Conservation (phyloP, 2,329 filamentous ascomycete species). For the Periconia sp. region DNA sequence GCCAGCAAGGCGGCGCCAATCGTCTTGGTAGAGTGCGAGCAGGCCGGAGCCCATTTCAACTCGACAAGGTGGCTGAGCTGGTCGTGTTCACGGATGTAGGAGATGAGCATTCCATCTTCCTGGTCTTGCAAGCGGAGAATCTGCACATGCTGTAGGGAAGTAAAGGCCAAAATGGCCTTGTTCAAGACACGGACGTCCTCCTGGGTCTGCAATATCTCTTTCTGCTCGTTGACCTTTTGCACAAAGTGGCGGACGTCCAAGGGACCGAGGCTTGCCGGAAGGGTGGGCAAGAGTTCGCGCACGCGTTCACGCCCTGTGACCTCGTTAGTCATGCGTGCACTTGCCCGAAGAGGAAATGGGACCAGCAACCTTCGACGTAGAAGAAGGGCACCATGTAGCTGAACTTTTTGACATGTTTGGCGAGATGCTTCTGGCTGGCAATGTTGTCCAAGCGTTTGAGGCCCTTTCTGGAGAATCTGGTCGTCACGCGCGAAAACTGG, state of each 20-base stretch:
- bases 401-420: slow-evolving; percentile 63
- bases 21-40: slow-evolving; percentile 65
- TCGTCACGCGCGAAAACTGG: slow-evolving; percentile 59
- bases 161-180: slow-evolving; percentile 64
- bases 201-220: slow-evolving; percentile 56
- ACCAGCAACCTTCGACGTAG: slow-evolving; percentile 58
- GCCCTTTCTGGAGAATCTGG: slow-evolving; percentile 57
- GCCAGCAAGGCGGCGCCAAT: slow-evolving; percentile 63
- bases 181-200: slow-evolving; percentile 61
- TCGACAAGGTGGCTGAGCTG: slow-evolving; percentile 55
- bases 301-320: slow-evolving; percentile 47
- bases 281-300: slow-evolving; percentile 46
- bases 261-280: slow-evolving; percentile 42
- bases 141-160: slow-evolving; percentile 67
- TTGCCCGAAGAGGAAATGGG: slow-evolving; percentile 20
- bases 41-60: slow-evolving; percentile 67
- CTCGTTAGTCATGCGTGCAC: slow-evolving; percentile 27
- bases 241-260: slow-evolving; percentile 51
- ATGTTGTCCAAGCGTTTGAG: slow-evolving; percentile 58
- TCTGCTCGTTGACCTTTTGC: slow-evolving; percentile 57
- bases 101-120: slow-evolving; percentile 61
- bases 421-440: slow-evolving; percentile 56
- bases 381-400: slow-evolving; percentile 67
- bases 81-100: slow-evolving; percentile 58
- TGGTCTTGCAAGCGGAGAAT: slow-evolving; percentile 67